Base-by-base conservation (phyloP, 1,284 basidiomycete genomes). In the Hemileia vastatrix region DNA sequence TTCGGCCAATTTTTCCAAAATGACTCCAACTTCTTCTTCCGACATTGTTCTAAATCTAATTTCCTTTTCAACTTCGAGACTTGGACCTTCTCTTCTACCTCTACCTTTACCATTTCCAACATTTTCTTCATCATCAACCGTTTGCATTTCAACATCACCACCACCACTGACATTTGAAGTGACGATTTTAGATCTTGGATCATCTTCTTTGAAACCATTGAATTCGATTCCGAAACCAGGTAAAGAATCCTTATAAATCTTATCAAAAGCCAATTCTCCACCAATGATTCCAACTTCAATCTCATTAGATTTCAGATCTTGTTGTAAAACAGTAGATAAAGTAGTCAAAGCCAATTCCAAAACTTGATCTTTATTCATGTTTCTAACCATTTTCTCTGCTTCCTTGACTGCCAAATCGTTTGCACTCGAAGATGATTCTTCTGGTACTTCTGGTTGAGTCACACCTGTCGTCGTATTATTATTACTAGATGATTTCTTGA, bases 211-310 rank as follows among this genome's bases (percentile, higher is more conserved):
- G 15, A 40, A 40, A 11, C 36, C 36, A 40, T 66, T 11, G 67
- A 55, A 58, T 66, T 54, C 4, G 63, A 60, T 4, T 61, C 63
- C 2, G 59, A 60, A 44, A 65, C 66, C 45, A 64, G 32, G 65
- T 2, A 57, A 55, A 31, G 65, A 27, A 18, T 31, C 13, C 1
- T 33, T 54, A 27, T 67, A 64, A 2, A 55, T 56, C 3, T 31
- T 53, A 8, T 44, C 40, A 19, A 44, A 19, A 27, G 69, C 68
- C 3, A 68, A 54, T 0, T 68, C 68, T 2, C 72, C 72, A 27
- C 72, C 72, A 1, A 75, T 70, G 49, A 76, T 68, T 55, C 68
- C 74, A 13, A 76, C 65, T 57, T 76, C 73, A 33, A 76, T 58
- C 54, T 76, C 74, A 53, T 55, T 66, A 8, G 72, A 64, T 65